Evolutionary conservation across 169 alveolate species (phyloP), one percentile per base, ranked within the genome.

Genomic region (Eimeria brunetti): DNA sequence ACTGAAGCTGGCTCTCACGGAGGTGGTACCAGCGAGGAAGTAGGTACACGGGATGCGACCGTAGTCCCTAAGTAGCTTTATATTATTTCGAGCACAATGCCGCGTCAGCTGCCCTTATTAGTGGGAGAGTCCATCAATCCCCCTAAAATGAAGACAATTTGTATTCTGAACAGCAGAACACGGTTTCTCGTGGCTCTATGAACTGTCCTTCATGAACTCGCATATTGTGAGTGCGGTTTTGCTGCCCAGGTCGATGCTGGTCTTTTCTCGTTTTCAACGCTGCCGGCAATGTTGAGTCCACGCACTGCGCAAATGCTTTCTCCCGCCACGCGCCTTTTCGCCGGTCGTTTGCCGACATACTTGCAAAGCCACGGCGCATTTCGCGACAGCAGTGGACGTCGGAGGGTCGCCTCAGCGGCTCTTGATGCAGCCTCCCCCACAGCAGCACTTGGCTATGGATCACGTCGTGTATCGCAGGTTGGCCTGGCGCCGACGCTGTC

Each of bases 1-100:
- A 97, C 99, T 27, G 97, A 96, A 30, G 96, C 83, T 6, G 99
- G 99, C 5, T 96, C 97, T 84, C 98, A 98, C 85, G 98, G 98
- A 41, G 98, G 98, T 30, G 95, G 95, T 24, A 73, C 97, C 58
- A 38, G 51, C 51, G 92, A 96, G 95, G 99, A 98, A 95, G 96
- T 95, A 44, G 86, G 91, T 58, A 46, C 83, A 64, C 69, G 58
- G 38, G 38, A 22, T n/a, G 27, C 60, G 69, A 53, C 44, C 0
- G 64, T 3, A 84, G 30, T 22, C 44, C 16, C 30, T 51, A 30
- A 71, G 7, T 49, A 56, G 69, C 22, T 46, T 81, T 22, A 44
- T 14, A 46, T 81, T 44, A 58, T 81, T 49, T 49, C 20, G 44
- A 33, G 64, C 71, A 36, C 69, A 2, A 5, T 2, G 11, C 53